Conservation (phyloP, 129 eudicot genomes). For the Solidago caesia region DNA sequence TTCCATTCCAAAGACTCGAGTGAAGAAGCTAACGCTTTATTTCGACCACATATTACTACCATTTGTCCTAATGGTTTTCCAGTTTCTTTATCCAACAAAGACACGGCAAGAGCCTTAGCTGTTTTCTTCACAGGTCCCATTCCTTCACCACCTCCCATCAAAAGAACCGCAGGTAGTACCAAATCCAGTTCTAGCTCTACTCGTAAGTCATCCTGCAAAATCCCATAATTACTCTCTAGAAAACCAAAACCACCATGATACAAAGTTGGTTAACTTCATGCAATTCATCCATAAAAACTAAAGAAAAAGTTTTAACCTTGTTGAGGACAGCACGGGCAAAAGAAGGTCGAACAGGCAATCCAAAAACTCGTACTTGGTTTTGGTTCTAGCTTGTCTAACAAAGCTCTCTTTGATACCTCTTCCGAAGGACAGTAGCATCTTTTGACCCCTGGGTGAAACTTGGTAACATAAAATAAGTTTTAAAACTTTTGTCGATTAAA, state of each 20-base stretch:
- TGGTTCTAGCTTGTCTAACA: constrained; percentile 58
- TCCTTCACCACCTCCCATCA: constrained; percentile 99
- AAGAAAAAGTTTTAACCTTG: constrained; percentile 47
- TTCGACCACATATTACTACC: constrained; percentile 86
- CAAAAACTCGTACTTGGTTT: constrained; percentile 79
- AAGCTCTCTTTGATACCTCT: constrained; percentile 87
- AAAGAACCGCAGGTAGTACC: constrained; percentile 71
- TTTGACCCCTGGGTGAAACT: constrained; percentile 94
- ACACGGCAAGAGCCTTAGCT: constrained; percentile 77
- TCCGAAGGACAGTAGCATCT: constrained; percentile 91
- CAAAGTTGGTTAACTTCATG: not conserved
- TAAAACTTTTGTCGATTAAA: not conserved
- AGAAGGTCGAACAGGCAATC: constrained; percentile 92
- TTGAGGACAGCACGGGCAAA: constrained; percentile 72
- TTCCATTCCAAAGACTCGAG: constrained; percentile 75
- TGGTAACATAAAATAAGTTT: constrained; percentile 22
- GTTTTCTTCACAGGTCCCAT: constrained; percentile 98
- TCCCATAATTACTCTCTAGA: constrained; percentile 20
- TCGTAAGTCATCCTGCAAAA: constrained; percentile 63
- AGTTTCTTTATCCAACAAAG: constrained; percentile 55
- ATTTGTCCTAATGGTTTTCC: constrained; percentile 76
- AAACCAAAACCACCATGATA: constrained; percentile 6
- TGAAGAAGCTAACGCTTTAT: constrained; percentile 58
- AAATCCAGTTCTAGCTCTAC: constrained; percentile 77
- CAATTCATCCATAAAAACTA: not conserved